phyloP scores from a whole-genome alignment of 1,284 basidiomycete genomes.

The Naganishia liquefaciens region DNA sequence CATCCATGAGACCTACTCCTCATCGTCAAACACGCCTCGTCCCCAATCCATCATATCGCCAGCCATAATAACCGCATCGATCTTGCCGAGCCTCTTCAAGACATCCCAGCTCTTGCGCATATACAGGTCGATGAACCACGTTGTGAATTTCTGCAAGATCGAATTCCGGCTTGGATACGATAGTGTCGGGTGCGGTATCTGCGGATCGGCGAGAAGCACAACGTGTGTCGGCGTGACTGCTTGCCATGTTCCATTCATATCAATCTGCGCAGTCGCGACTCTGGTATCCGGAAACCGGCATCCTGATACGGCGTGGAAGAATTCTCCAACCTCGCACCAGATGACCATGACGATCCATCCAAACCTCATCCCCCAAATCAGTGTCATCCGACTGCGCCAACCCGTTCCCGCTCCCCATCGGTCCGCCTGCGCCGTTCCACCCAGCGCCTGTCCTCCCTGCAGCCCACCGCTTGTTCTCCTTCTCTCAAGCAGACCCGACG shows the following conservation, averaged over 20 bases:
- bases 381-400: conserved; percentile 19
- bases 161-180: conserved; percentile 51
- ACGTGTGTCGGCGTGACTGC: conserved; percentile 60
- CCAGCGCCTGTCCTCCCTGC: too few relatives aligned
- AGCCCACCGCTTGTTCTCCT: conserved; percentile 10
- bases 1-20: conserved; percentile 62
- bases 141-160: conserved; percentile 56
- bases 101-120: conserved; percentile 74
- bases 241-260: neutral
- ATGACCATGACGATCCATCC: conserved; percentile 64
- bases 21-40: conserved; percentile 60
- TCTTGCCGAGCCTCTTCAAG: conserved; percentile 60
- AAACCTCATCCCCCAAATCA: conserved; percentile 56
- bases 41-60: conserved; percentile 78
- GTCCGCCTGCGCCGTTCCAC: neutral
- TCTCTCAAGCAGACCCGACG: conserved; percentile 20
- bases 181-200: conserved; percentile 64
- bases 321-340: conserved; percentile 64
- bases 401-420: conserved; percentile 22
- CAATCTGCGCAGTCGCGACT: conserved; percentile 35
- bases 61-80: conserved; percentile 73
- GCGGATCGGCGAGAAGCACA: conserved; percentile 74
- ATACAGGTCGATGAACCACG: conserved; percentile 66
- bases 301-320: conserved; percentile 52
- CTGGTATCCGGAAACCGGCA: conserved; percentile 52